Percentiles rank a stretch among this genome's conserved stretches.
Conservation (phyloP, 805 yeast genomes). For the Lachancea kluyveri region DNA sequence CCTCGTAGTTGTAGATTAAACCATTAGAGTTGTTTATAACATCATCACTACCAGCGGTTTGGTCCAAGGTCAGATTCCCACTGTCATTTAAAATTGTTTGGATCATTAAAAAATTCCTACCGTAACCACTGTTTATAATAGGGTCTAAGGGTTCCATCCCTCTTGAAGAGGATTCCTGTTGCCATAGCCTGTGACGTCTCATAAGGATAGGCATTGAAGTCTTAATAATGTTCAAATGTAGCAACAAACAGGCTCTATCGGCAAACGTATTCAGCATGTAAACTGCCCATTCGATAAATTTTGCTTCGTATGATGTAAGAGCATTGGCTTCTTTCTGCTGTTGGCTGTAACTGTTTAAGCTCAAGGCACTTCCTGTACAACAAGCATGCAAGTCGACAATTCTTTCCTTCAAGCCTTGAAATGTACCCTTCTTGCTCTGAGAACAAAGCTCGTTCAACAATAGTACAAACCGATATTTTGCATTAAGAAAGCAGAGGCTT, state of each 20-base stretch:
- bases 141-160: conserved; percentile 4
- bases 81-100: conserved; percentile 11
- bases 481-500: conserved; percentile 44
- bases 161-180: conserved; percentile 1
- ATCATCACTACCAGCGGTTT: neutral
- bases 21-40: too few species aligned
- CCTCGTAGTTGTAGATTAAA: conserved; percentile 40
- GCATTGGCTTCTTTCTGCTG: conserved; percentile 12
- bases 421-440: conserved; percentile 42
- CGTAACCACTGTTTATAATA: conserved; percentile 10
- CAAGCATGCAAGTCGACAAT: conserved; percentile 44
- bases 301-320: conserved; percentile 33
- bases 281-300: conserved; percentile 42
- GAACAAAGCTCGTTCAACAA: conserved; percentile 47
- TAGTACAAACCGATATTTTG: conserved; percentile 46
- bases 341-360: conserved; percentile 28
- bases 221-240: conserved; percentile 33
- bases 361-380: conserved; percentile 43
- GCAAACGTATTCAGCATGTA: conserved; percentile 46
- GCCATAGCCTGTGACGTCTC: conserved; percentile 7
- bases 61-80: conserved; percentile 10
- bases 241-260: conserved; percentile 45
- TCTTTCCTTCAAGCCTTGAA: conserved; percentile 40
- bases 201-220: conserved; percentile 10
- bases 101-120: conserved; percentile 8